Base-by-base conservation (phyloP, 345 rosid species). In the Eucalyptus tenuipes region DNA sequence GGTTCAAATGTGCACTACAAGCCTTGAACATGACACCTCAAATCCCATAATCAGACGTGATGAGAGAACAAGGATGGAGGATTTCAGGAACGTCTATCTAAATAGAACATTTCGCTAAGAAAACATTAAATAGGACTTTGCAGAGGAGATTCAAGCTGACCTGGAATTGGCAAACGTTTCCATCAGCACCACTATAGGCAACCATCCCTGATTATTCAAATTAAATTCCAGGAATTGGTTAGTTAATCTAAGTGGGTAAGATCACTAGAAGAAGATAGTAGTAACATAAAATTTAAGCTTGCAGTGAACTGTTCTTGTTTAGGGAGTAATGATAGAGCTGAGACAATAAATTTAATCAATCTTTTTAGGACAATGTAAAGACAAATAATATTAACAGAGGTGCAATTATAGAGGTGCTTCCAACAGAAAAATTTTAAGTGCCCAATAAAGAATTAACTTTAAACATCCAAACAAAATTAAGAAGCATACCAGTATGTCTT, bases 111-210 rank as follows among this genome's bases (percentile, higher is more conserved):
- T 71, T 71, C 1, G 4, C 37, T n/a, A 16, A 85, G 25, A 15
- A 49, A 71, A 71, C 42, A 71, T 71, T 71, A 37, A 18, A 20
- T 37, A 71, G 40, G 37, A 85, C 22, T 31, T 48, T 27, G 59
- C 16, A 71, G 31, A 44, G 37, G 53, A 88, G 82, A 87, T 59
- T 86, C 50, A 47, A 86, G 88, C 94, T 88, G 50, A 97, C 99
- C 98, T 95, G 95, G 91, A 96, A 96, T 89, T 88, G 92, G 89
- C 87, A 82, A 89, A 93, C 93, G 18, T 93, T 92, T 66, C 99
- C 99, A 93, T 97, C 98, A 88, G 94, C 96, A 89, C 96, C 87
- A 89, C 98, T 93, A 89, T 97, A 98, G 57, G 98, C 98, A 88
- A 94, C 99, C 93, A 95, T 91, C 88, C 99, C 99, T 96, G 92